Evolutionary conservation across 495 filamentous ascomycete genomes (phyloP), one percentile per base, ranked within the genome.

Genomic region (Hyaloscypha finlandica): DNA sequence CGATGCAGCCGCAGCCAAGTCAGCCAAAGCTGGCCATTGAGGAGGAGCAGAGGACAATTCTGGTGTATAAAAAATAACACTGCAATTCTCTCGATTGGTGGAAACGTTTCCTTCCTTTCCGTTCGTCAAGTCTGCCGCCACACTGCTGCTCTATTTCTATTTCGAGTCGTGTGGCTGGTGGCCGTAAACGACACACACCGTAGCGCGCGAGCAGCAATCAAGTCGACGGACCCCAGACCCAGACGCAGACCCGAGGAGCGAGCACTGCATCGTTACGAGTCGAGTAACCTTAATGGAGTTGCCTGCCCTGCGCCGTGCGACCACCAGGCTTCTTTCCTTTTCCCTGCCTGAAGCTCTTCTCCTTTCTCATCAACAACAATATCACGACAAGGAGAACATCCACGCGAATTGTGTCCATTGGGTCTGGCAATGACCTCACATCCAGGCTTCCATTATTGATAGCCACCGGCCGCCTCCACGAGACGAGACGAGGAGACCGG

Each of bases 351-450:
- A 22, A 25, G 8, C 8, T 1, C 20, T n/a, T 56, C 53, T 32
- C 19, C 53, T 56, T 11, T 56, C 30, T 25, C 20, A 9, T n/a
- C 8, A 9, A 29, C 53, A 16, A 56, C 53, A 30, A 56, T 56
- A 56, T 29, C 22, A 30, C n/a, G n/a, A 30, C 53, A 14, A 56
- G 22, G 19, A 3, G 6, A 22, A 29, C 16, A 3, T 16, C 29
- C 19, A 58, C 31, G 11, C 9, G 42, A 48, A 4, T 16, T 48
- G 11, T 12, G 42, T 48, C 16, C 33, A 30, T 30, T 22, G 59
- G 14, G 39, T 51, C 14, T 62, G 8, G 59, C 48, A 11, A 62
- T 62, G 59, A 62, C 59, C 59, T 62, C 59, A 62, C 31, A 33
- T 11, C 39, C 59, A 62, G 59, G 31, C 59, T 8, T 6, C 33